Evolutionary conservation across 352 stramenopile genomes (phyloP).

Genomic region (Phytophthora sp.): DNA sequence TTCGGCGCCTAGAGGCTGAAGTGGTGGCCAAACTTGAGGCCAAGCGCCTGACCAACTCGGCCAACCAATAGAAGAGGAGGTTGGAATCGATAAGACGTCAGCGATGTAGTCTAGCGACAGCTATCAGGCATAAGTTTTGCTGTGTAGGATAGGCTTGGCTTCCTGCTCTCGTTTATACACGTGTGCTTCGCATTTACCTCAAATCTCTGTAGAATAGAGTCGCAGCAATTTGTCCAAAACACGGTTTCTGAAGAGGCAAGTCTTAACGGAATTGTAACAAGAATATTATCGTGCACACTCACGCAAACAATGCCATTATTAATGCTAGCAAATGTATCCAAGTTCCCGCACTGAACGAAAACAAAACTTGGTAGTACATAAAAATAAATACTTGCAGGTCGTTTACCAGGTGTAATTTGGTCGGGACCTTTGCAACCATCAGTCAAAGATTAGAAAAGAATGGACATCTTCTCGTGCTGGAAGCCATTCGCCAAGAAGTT

Average conservation of each 20-base stretch:
- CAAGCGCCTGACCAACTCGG: constrained; percentile 58
- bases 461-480: neutral
- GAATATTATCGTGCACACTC: too few relatives aligned
- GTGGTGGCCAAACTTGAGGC: constrained; percentile 79
- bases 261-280: too few relatives aligned
- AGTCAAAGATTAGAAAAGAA: neutral
- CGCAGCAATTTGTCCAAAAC: too few relatives aligned
- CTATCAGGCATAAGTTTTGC: constrained; percentile 13
- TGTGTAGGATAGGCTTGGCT: constrained; percentile 11
- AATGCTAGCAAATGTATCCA: too few relatives aligned
- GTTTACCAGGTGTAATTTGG: neutral
- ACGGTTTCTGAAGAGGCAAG: too few relatives aligned
- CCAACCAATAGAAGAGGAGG: constrained; percentile 43
- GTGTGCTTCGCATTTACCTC: neutral
- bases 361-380: too few relatives aligned
- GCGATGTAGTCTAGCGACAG: constrained; percentile 14
- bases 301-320: too few relatives aligned
- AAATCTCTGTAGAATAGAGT: neutral
- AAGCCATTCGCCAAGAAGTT: neutral
- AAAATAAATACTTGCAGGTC: neutral
- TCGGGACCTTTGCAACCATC: neutral
- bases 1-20: constrained; percentile 77
- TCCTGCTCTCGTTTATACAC: constrained; percentile 15
- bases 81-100: constrained; percentile 7
- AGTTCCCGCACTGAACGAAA: too few relatives aligned